Base-by-base conservation (phyloP, 768 basidiomycete genomes). In the Mrakia blollopis region DNA sequence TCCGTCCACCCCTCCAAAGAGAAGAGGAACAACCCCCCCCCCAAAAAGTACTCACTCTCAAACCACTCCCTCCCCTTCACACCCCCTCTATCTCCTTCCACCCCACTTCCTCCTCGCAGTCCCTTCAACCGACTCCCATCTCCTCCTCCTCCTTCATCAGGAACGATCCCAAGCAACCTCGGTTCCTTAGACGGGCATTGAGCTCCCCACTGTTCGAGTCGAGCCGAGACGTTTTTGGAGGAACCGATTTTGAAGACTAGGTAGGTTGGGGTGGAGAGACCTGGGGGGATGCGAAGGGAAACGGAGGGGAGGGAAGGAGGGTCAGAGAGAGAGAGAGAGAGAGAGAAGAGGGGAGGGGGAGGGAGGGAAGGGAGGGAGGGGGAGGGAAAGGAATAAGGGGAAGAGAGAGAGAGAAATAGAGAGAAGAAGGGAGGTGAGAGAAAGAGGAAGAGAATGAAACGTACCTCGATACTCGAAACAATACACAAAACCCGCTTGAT, bases 161-260 rank as follows among this genome's bases (percentile, higher is more conserved):
- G 65, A n/a, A 21, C 16, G 1, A 39, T 28, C 2, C 72, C 72
- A 1, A 72, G 60, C 72, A 72, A 25, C 9, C 18, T 41, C 30
- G 72, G 54, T 13, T 37, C 32, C 28, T 72, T 50, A 23, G 72
- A 72, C 3, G 72, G 72, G 25, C 72, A 72, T 35, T 72, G 72
- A 16, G 54, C 39, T 6, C 47, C 47, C 72, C 72, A 72, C 32
- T 72, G 54, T 18, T 72, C 72, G 30, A 72, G 32, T 2, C 72
- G 32, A 35, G 50, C 23, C 6, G 28, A 28, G 13, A 47, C 44
- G 72, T 72, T 72, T 25, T 57, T 54, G 54, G 72, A 57, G 4
- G 35, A 25, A 25, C 72, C 72, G 32, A 72, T 60, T 35, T 72
- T 72, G 72, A 72, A 72, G 35, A 52, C 54, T 5, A 54, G 72